Percentiles rank a stretch among this genome's conserved stretches.
phyloP scores from a whole-genome alignment of 176 grass and related monocot species.

The Hyparrhenia diplandra region DNA sequence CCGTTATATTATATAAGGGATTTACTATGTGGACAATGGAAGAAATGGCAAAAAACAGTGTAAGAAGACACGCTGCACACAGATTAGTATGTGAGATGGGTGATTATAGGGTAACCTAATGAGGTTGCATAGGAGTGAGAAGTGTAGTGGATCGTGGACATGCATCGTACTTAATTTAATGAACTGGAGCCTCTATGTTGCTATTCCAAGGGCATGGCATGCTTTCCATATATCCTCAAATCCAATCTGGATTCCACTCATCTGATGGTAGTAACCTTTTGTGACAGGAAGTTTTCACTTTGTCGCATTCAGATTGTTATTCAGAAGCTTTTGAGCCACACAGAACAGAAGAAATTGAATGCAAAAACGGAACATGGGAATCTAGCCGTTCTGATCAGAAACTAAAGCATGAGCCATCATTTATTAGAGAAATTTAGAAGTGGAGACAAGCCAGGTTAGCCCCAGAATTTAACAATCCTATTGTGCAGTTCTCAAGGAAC shows the following conservation, averaged over 20 bases:
- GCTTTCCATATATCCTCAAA: neutral
- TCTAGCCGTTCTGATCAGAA: neutral
- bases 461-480: neutral
- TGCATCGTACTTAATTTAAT: neutral
- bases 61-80: neutral
- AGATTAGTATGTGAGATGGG: neutral
- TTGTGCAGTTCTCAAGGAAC: neutral
- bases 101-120: neutral
- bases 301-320: neutral
- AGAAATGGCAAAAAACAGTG: neutral
- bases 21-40: neutral
- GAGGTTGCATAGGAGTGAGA: slow-evolving; percentile 2
- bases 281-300: neutral
- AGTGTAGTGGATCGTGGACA: neutral
- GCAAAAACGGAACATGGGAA: neutral
- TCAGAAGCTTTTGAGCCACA: neutral
- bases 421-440: neutral
- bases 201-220: slow-evolving; percentile 8
- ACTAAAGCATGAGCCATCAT: neutral
- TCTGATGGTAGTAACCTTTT: neutral
- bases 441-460: neutral
- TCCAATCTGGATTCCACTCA: slow-evolving; percentile 2
- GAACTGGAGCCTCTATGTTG: neutral
- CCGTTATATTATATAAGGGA: neutral
- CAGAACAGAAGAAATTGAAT: neutral